phyloP scores from a whole-genome alignment of 2,329 filamentous ascomycete species.

The Diplodia corticola region DNA sequence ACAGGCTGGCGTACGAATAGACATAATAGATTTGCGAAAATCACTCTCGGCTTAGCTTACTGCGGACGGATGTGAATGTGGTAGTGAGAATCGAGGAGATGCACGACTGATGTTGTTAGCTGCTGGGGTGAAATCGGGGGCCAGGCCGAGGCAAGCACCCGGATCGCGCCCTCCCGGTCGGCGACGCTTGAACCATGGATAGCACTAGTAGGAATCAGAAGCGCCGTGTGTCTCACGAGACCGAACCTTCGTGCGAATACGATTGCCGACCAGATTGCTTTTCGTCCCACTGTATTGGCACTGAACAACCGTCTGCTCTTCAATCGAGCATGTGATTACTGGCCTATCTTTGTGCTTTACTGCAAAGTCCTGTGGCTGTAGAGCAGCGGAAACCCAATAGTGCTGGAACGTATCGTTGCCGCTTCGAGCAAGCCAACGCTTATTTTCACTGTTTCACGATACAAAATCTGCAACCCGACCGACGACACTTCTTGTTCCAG shows the following conservation, averaged over 20 bases:
- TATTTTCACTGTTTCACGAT: slow-evolving; percentile 8
- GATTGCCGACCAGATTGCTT: no score
- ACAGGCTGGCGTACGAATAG: no score
- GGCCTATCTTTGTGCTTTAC: no score
- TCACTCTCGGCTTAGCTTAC: no score
- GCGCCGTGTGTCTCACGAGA: neutral
- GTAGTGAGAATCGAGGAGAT: neutral
- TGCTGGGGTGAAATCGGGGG: neutral
- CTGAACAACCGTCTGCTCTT: no score
- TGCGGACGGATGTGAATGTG: neutral
- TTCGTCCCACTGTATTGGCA: no score
- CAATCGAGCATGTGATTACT: no score
- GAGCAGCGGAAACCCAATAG: no score
- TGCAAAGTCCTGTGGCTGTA: no score
- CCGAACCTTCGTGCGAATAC: neutral
- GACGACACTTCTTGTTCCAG: slow-evolving; percentile 2
- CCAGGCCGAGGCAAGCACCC: neutral
- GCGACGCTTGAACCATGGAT: neutral
- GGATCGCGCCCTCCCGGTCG: neutral
- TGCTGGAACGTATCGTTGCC: no score
- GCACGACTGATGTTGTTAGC: neutral
- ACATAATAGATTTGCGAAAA: no score
- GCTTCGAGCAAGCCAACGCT: no score
- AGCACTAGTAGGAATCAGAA: neutral
- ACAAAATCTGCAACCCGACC: neutral